Conservation (phyloP, 2,329 filamentous ascomycete genomes). For the Exophiala oligosperma region DNA sequence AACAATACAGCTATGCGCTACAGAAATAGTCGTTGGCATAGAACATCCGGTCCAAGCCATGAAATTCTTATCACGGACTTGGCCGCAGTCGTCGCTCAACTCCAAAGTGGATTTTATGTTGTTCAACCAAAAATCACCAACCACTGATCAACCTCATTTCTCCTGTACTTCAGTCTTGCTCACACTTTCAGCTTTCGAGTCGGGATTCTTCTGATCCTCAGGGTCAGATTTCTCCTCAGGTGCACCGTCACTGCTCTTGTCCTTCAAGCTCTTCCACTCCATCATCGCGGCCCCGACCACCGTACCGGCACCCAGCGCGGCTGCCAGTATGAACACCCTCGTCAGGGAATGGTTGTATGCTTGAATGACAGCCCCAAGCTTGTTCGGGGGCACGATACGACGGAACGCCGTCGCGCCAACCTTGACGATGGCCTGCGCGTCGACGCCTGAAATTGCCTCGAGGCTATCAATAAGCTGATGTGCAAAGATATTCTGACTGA, state of each 20-base stretch:
- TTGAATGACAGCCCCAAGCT: background rate
- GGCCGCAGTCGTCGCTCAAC: no score
- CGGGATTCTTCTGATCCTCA: background rate
- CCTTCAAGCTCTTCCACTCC: constrained; percentile 5
- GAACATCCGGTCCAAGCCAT: no score
- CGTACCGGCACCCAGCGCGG: background rate
- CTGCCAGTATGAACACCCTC: background rate
- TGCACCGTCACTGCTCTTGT: background rate
- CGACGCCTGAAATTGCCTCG: constrained; percentile 3
- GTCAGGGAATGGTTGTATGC: background rate
- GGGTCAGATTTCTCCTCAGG: background rate
- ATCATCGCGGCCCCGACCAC: background rate
- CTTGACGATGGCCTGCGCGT: background rate
- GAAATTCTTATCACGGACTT: no score
- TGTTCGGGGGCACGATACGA: background rate
- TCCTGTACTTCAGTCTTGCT: no score
- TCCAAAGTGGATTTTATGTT: no score
- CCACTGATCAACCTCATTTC: no score
- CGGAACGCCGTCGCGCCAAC: background rate
- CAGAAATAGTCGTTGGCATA: no score
- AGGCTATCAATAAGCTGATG: constrained; percentile 15
- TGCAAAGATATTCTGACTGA: constrained; percentile 25
- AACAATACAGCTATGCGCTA: no score
- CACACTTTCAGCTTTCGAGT: background rate
- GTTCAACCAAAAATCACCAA: no score